phyloP scores from a whole-genome alignment of 108 stramenopile species.

The Schizochytrium sp. region DNA sequence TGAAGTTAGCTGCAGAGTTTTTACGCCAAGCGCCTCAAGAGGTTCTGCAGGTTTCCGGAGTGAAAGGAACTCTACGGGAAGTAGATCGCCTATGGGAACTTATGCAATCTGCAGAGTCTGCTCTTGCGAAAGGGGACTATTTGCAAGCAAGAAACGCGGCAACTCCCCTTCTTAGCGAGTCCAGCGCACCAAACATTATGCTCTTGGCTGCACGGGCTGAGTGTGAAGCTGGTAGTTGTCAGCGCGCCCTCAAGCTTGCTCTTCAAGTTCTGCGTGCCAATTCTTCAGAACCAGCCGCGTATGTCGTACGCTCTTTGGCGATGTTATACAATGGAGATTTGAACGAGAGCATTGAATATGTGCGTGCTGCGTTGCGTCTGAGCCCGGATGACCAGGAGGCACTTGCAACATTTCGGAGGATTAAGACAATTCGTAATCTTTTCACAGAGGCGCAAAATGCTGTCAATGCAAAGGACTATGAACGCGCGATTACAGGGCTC shows the following conservation, averaged over 20 bases:
- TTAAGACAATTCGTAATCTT: neutral
- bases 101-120: neutral
- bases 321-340: slow-evolving; percentile 2
- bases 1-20: neutral
- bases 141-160: neutral
- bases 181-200: neutral
- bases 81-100: neutral
- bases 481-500: neutral
- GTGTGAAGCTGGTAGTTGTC: slow-evolving; percentile 17
- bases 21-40: neutral
- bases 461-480: neutral
- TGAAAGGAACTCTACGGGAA: neutral
- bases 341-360: neutral
- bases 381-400: slow-evolving; percentile 52
- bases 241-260: slow-evolving; percentile 39
- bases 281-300: slow-evolving; percentile 1
- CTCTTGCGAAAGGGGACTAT: neutral
- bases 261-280: slow-evolving; percentile 60
- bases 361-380: slow-evolving; percentile 47
- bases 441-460: neutral
- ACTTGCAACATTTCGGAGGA: neutral
- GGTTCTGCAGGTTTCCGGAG: neutral
- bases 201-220: slow-evolving; percentile 45
- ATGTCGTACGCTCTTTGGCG: slow-evolving; percentile 46
- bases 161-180: neutral